Conservation (phyloP, 169 alveolate species). For the Plasmodium fragile region DNA sequence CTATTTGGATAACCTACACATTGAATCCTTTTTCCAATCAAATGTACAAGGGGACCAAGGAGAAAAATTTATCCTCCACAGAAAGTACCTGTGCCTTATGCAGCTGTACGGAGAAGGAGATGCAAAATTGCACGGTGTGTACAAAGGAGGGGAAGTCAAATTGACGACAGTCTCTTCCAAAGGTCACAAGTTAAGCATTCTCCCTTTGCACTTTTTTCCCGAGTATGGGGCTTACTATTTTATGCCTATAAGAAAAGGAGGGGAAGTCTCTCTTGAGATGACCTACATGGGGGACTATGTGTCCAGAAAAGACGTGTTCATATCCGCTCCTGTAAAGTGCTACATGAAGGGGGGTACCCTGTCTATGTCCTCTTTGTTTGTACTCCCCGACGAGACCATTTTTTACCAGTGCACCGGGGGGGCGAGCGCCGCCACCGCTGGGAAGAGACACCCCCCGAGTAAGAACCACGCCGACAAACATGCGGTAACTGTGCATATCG, state of each 20-base stretch:
- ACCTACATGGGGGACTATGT: not conserved
- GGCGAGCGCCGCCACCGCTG: not conserved
- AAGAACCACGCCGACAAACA: not conserved
- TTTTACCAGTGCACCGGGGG: conserved; percentile 39
- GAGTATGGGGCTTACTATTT: conserved; percentile 14
- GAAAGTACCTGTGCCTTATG: conserved; percentile 22
- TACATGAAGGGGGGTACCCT: conserved; percentile 17
- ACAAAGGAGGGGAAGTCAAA: not conserved
- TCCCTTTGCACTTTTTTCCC: conserved; percentile 1
- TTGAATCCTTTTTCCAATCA: conserved; percentile 8
- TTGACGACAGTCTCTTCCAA: conserved; percentile 3
- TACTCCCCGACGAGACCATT: conserved; percentile 28
- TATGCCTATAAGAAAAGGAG: conserved; percentile 4
- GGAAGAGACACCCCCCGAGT: not conserved
- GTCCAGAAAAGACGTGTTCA: not conserved
- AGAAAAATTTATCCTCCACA: conserved; percentile 16
- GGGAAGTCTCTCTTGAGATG: conserved; percentile 8
- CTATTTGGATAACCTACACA: conserved; percentile 29
- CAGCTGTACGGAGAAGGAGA: conserved; percentile 1
- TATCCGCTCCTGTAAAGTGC: conserved; percentile 9
- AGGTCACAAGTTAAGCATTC: not conserved
- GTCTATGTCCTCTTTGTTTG: conserved; percentile 34
- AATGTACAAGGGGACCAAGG: not conserved
- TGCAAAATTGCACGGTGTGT: not conserved
- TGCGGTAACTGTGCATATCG: not conserved